Percentiles rank a stretch among this genome's conserved stretches.
These are phyloP conservation scores for Pichia deserticola DNA, from an alignment of 805 yeast genomes.

Conservation along the genomic window DNA sequence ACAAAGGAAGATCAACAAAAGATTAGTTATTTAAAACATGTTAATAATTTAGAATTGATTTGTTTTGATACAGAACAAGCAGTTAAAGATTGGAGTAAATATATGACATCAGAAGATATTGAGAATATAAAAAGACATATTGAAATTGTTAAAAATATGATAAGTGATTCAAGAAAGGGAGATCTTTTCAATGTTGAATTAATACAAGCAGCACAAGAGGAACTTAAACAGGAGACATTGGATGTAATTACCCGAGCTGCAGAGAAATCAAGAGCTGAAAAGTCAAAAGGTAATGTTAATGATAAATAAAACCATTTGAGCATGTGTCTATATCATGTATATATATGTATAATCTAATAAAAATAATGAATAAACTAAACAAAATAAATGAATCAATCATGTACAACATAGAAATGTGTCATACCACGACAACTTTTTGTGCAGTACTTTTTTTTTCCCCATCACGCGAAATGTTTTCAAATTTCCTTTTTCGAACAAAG, in stretches of 20 bases:
- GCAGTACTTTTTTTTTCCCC: too few species aligned
- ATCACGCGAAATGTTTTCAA: too few species aligned
- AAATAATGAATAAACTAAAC: too few species aligned
- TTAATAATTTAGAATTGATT: constrained; percentile 48
- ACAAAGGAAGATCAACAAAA: constrained; percentile 62
- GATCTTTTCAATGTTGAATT: constrained; percentile 23
- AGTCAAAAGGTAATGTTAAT: too few species aligned
- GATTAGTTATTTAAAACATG: constrained; percentile 55
- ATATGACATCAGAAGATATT: constrained; percentile 13
- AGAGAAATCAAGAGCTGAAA: constrained; percentile 11
- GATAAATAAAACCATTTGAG: too few species aligned
- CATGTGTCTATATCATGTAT: too few species aligned
- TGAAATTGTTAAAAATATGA: constrained; percentile 22
- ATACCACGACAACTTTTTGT: too few species aligned
- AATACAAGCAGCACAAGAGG: constrained; percentile 30
- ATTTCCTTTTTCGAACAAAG: too few species aligned
- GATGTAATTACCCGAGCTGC: constrained; percentile 25
- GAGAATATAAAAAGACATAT: constrained; percentile 16
- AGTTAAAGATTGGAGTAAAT: constrained; percentile 17
- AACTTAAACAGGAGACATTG: constrained; percentile 25
- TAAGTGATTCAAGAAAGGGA: constrained; percentile 25
- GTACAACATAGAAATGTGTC: too few species aligned
- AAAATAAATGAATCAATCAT: too few species aligned
- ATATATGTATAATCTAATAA: too few species aligned
- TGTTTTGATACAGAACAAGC: constrained; percentile 32